A percentile compares a stretch with the other conserved stretches of the same genome.
These are phyloP conservation scores for Suhomyces sp. DNA, from an alignment of 805 yeast genomes.

Conservation along the genomic window DNA sequence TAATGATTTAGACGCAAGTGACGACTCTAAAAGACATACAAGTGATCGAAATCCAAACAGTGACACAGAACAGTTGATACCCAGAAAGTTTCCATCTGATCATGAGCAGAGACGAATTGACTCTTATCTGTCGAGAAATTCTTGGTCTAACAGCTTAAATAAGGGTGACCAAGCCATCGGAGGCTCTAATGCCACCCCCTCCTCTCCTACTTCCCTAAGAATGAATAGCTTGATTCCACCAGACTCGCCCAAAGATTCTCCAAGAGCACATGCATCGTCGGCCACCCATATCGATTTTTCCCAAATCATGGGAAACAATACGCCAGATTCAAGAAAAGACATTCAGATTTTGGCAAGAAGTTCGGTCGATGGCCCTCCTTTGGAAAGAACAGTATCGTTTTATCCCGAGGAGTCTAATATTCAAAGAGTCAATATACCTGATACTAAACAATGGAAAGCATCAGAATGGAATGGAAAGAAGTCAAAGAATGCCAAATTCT, in stretches of 20 bases:
- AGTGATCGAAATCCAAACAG: not conserved
- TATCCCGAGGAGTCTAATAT: slow-evolving; percentile 15
- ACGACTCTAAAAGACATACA: not conserved
- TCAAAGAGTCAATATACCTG: slow-evolving; percentile 7
- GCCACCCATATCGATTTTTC: not conserved
- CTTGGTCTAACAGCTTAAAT: slow-evolving; percentile 4
- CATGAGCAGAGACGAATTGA: slow-evolving; percentile 7
- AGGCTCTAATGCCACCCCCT: not conserved
- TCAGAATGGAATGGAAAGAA: slow-evolving; percentile 12
- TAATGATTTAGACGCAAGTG: not conserved
- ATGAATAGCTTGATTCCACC: not conserved
- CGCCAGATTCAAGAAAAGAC: slow-evolving; percentile 3
- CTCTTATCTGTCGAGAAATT: slow-evolving; percentile 13
- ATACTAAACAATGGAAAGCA: slow-evolving; percentile 6
- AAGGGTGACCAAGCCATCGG: not conserved
- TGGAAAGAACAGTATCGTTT: slow-evolving; percentile 22
- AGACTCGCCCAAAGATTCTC: not conserved
- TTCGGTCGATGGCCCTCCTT: slow-evolving; percentile 6
- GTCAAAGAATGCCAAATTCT: slow-evolving; percentile 21
- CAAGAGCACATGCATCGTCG: not conserved
- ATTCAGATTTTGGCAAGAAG: not conserved
- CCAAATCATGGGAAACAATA: not conserved
- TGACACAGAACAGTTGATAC: slow-evolving; percentile 1
- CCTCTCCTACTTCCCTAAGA: slow-evolving; percentile 7
- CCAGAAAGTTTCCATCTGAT: slow-evolving; percentile 3